Evolutionary conservation across 768 basidiomycete species (phyloP), one percentile per base, ranked within the genome.

Genomic region (Suillus sp.): DNA sequence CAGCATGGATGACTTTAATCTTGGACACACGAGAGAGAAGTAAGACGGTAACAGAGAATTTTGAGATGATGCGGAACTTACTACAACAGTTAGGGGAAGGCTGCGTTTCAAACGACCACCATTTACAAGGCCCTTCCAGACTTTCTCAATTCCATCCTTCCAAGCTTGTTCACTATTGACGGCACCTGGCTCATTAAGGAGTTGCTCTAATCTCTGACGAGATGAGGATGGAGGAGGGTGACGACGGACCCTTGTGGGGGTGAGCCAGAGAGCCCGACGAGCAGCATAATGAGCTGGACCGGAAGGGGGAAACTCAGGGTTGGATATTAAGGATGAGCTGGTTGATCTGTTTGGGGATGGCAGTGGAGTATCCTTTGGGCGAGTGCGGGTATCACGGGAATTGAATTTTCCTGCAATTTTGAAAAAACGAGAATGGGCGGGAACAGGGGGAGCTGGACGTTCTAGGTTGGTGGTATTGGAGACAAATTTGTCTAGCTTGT

Each of bases 1-100:
- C 86, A 38, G 87, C 83, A 68, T 90, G 84, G 51, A 92, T 74
- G 63, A 93, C 80, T 70, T 89, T 88, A 69, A 92, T 83, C 91
- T 93, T 57, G 74, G 27, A 66, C 16, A 61, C 55, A 62, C 37
- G 48, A 57, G 69, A 72, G 61, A 70, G 45, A 62, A 45, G 43
- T 67, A 60, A 67, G 51, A 37, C 60, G 59, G 53, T 30, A 67
- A 48, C 53, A 37, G 48, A 58, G 25, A 20, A 40, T 20, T 38
- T 35, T 8, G 16, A 38, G 27, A 30, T 48, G 51, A 56, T 3
- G 11, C 22, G 57, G 38, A 48, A 80, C 90, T 66, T 75, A 92
- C 91, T 48, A 91, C 82, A 59, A 87, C 71, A 58, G 66, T 68
- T 78, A 93, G 78, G 2, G 92, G 89, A n/a, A 93, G 74, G 32